Evolutionary conservation across 805 yeast species (phyloP).

Genomic region (Vanderwaltozyma tropicalis): DNA sequence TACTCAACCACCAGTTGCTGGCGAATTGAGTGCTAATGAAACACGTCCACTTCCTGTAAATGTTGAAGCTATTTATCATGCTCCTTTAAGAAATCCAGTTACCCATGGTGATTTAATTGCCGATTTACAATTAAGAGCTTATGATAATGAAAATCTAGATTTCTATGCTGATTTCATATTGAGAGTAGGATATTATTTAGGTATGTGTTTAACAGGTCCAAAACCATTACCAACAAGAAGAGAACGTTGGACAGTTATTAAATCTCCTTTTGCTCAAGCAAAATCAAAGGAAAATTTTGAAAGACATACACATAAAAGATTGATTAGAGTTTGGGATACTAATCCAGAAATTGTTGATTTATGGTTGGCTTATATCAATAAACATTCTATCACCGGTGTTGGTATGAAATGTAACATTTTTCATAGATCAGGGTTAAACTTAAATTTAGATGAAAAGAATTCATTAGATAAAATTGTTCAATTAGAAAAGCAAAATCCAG

Average conservation of each 20-base stretch:
- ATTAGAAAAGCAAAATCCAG: neutral
- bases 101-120: slow-evolving; percentile 71
- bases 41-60: slow-evolving; percentile 65
- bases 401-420: slow-evolving; percentile 68
- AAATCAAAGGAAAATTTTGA: slow-evolving; percentile 90
- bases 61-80: slow-evolving; percentile 70
- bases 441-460: neutral
- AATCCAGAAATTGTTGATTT: slow-evolving; percentile 76
- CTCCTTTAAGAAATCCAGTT: slow-evolving; percentile 60
- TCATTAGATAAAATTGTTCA: neutral
- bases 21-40: neutral
- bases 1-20: neutral
- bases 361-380: slow-evolving; percentile 66
- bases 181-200: slow-evolving; percentile 82
- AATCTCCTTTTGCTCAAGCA: slow-evolving; percentile 89
- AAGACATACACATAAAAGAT: slow-evolving; percentile 71
- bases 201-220: slow-evolving; percentile 76
- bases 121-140: slow-evolving; percentile 63
- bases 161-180: slow-evolving; percentile 76
- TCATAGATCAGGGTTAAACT: slow-evolving; percentile 32
- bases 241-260: slow-evolving; percentile 87
- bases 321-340: slow-evolving; percentile 71
- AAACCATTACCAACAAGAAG: slow-evolving; percentile 56
- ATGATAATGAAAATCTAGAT: slow-evolving; percentile 57
- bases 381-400: slow-evolving; percentile 71